Evolutionary conservation across 1,139 yeast genomes (phyloP).

Genomic region (Entelexis sorbosivorans): DNA sequence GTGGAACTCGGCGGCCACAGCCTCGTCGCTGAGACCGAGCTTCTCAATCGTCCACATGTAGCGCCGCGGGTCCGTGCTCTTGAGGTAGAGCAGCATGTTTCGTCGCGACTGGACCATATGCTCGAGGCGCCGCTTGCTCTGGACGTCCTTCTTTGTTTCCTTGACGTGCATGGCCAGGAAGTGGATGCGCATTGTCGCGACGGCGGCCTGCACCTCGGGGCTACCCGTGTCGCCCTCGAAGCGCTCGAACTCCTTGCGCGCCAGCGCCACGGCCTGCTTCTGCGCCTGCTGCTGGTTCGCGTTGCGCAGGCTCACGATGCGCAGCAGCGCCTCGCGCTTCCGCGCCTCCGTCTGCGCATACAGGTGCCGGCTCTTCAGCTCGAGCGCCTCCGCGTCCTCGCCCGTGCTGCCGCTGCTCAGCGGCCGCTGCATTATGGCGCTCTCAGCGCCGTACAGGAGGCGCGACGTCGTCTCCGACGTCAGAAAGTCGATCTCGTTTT

Average conservation of each 20-base stretch:
- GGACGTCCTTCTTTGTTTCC: slow-evolving; percentile 60
- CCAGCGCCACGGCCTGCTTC: slow-evolving; percentile 51
- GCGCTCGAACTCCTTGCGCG: slow-evolving; percentile 69
- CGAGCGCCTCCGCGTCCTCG: slow-evolving; percentile 9
- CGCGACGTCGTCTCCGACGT: slow-evolving; percentile 53
- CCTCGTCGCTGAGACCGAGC: slow-evolving; percentile 75
- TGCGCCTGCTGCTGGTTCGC: slow-evolving; percentile 49
- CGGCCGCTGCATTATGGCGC: slow-evolving; percentile 7
- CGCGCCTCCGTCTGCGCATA: slow-evolving; percentile 42
- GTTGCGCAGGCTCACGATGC: slow-evolving; percentile 67
- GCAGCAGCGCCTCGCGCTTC: slow-evolving; percentile 57
- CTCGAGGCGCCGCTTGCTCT: slow-evolving; percentile 58
- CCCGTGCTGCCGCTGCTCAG: neutral
- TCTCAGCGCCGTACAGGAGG: slow-evolving; percentile 66
- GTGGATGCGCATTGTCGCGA: slow-evolving; percentile 69
- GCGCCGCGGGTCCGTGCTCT: slow-evolving; percentile 63
- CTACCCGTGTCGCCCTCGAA: slow-evolving; percentile 88
- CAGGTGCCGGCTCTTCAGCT: neutral
- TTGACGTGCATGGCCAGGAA: slow-evolving; percentile 67
- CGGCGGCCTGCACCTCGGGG: slow-evolving; percentile 91
- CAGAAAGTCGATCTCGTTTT: slow-evolving; percentile 37
- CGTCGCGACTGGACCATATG: slow-evolving; percentile 85
- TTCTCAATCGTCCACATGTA: slow-evolving; percentile 80
- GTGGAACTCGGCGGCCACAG: slow-evolving; percentile 67
- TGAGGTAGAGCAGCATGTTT: slow-evolving; percentile 66